Conservation (phyloP, 768 basidiomycete genomes). For the Phaffia tasmanica region DNA sequence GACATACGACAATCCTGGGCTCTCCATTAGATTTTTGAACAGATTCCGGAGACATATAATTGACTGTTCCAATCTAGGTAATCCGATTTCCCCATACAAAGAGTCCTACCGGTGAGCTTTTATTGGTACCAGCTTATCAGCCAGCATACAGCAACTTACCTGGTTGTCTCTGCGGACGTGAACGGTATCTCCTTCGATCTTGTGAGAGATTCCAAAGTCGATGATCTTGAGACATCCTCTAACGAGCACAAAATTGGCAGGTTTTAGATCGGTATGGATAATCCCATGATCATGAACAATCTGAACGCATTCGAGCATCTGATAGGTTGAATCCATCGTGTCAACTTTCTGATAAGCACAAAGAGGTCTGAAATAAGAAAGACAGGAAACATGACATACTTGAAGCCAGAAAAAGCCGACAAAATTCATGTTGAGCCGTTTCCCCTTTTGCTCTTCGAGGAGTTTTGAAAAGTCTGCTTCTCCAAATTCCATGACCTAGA, state of each 20-base stretch:
- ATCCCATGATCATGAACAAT: constrained; percentile 98
- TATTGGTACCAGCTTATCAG: too few species aligned
- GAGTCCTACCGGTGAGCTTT: constrained; percentile 1
- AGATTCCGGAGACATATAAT: constrained; percentile 98
- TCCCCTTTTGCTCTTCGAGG: constrained; percentile 69
- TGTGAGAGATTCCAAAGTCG: constrained; percentile 99
- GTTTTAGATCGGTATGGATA: constrained; percentile 95
- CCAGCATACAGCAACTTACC: constrained; percentile 41
- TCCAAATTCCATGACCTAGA: constrained; percentile 82
- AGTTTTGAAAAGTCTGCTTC: constrained; percentile 82
- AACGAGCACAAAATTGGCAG: constrained; percentile 95
- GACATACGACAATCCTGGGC: constrained; percentile 65
- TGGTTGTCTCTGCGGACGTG: constrained; percentile 95
- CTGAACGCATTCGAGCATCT: constrained; percentile 99
- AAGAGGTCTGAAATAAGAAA: neutral
- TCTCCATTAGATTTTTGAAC: constrained; percentile 67
- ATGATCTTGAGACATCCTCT: constrained; percentile 91
- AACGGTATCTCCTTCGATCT: constrained; percentile 95
- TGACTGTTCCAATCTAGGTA: constrained; percentile 78
- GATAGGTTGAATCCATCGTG: neutral
- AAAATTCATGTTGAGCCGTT: constrained; percentile 83
- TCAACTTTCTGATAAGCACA: neutral
- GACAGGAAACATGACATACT: constrained; percentile 42
- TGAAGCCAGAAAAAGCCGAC: constrained; percentile 95
- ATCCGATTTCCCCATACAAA: neutral